These are phyloP conservation scores for Cyclotella atomus DNA, from an alignment of 108 stramenopile genomes.

Conservation along the genomic window DNA sequence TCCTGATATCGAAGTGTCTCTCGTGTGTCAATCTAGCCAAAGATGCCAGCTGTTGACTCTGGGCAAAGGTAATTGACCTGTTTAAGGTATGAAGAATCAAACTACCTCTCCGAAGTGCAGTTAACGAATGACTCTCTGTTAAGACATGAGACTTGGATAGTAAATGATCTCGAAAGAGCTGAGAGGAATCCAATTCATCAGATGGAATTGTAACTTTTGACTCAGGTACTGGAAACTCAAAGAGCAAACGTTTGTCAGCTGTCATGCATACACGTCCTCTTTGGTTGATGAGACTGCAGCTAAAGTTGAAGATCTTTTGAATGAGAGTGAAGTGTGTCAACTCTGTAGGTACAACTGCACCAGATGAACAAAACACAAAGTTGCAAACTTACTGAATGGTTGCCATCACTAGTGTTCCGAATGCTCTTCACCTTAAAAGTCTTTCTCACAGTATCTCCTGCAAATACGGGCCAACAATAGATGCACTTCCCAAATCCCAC, in stretches of 20 bases:
- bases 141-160: slow-evolving; percentile 69
- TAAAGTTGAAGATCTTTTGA: slow-evolving; percentile 61
- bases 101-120: slow-evolving; percentile 61
- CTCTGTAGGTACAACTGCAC: background rate
- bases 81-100: slow-evolving; percentile 73
- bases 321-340: background rate
- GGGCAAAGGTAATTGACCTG: slow-evolving; percentile 69
- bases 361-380: background rate
- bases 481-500: slow-evolving; percentile 75
- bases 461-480: slow-evolving; percentile 87
- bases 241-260: slow-evolving; percentile 86
- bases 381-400: slow-evolving; percentile 53
- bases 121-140: slow-evolving; percentile 71
- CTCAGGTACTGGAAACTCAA: slow-evolving; percentile 78
- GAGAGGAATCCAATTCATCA: slow-evolving; percentile 27
- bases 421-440: slow-evolving; percentile 71
- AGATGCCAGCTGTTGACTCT: slow-evolving; percentile 79
- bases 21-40: slow-evolving; percentile 83
- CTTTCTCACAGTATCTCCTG: slow-evolving; percentile 88
- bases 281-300: slow-evolving; percentile 85
- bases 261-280: slow-evolving; percentile 80
- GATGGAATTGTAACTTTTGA: slow-evolving; percentile 50
- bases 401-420: slow-evolving; percentile 75
- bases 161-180: slow-evolving; percentile 79
- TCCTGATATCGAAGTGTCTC: slow-evolving; percentile 79